Percentiles rank a stretch among this genome's conserved stretches.
phyloP scores from a whole-genome alignment of 2,329 filamentous ascomycete species.

The Paecilomyces fulvus region DNA sequence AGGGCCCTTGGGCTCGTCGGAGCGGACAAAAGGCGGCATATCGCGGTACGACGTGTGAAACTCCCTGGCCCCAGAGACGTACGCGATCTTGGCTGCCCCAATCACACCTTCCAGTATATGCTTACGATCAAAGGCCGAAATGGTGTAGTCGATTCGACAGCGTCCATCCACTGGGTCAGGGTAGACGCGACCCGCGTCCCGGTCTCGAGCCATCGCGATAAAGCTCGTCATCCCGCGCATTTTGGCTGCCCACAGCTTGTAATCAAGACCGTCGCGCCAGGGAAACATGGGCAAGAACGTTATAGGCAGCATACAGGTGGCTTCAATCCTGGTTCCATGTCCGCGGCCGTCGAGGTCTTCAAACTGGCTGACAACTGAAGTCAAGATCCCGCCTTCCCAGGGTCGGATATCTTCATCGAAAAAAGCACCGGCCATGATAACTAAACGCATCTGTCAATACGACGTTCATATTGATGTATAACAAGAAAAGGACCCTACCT shows the following conservation, averaged over 20 bases:
- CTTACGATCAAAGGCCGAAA: conserved; percentile 62
- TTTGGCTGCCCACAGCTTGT: conserved; percentile 62
- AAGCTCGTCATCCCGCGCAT: conserved; percentile 62
- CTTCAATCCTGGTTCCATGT: conserved; percentile 76
- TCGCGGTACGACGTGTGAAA: conserved; percentile 60
- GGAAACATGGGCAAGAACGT: conserved; percentile 54
- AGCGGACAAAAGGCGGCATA: conserved; percentile 54
- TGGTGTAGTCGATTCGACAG: conserved; percentile 60
- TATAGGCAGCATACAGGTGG: conserved; percentile 65
- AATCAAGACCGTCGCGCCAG: conserved; percentile 61
- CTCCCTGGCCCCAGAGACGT: conserved; percentile 70
- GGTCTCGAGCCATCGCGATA: conserved; percentile 67
- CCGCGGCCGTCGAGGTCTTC: conserved; percentile 73
- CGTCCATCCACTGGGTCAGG: conserved; percentile 59
- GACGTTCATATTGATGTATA: not conserved
- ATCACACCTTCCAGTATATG: conserved; percentile 65
- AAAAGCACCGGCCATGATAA: conserved; percentile 44
- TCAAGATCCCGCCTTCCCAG: conserved; percentile 73
- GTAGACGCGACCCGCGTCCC: conserved; percentile 65
- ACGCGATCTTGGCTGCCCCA: conserved; percentile 66
- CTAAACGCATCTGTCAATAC: conserved; percentile 13
- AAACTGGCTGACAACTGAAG: conserved; percentile 65
- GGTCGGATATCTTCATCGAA: conserved; percentile 63
- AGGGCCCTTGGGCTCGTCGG: conserved; percentile 13
- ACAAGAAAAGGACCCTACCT: conserved; percentile 35